phyloP scores from a whole-genome alignment of 768 basidiomycete species.

The Tephrocybe rancida region DNA sequence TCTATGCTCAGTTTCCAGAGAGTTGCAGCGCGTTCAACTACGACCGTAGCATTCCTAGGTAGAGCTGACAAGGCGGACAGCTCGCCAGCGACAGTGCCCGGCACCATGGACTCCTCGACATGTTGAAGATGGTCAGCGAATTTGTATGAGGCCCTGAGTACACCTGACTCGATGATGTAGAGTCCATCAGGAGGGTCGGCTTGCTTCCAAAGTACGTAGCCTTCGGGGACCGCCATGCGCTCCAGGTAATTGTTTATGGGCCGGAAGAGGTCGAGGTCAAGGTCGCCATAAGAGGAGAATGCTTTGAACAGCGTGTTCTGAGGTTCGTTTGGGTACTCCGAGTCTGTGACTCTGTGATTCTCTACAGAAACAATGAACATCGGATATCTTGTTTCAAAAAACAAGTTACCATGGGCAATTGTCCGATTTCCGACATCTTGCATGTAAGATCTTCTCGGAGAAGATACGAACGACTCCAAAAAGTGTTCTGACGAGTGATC shows the following conservation, averaged over 20 bases:
- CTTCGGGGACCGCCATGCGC: slow-evolving; percentile 56
- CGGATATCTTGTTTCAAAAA: neutral
- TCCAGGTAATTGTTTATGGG: slow-evolving; percentile 75
- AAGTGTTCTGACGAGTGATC: slow-evolving; percentile 36
- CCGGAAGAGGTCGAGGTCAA: slow-evolving; percentile 57
- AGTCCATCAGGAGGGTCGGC: slow-evolving; percentile 80
- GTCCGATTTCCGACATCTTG: slow-evolving; percentile 73
- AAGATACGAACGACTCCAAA: slow-evolving; percentile 51
- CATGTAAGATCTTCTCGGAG: slow-evolving; percentile 69
- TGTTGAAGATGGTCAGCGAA: slow-evolving; percentile 69
- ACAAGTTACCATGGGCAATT: slow-evolving; percentile 54
- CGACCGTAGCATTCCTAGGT: slow-evolving; percentile 82
- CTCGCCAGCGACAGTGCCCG: slow-evolving; percentile 92
- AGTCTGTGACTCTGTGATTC: slow-evolving; percentile 28
- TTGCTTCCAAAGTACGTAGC: slow-evolving; percentile 72
- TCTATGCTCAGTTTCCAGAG: slow-evolving; percentile 79
- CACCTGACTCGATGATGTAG: slow-evolving; percentile 88
- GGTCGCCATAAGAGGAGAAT: slow-evolving; percentile 72
- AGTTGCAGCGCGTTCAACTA: slow-evolving; percentile 75
- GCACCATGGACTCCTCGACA: slow-evolving; percentile 91
- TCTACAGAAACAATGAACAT: slow-evolving; percentile 10
- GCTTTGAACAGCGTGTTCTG: slow-evolving; percentile 75
- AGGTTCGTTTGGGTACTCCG: slow-evolving; percentile 55
- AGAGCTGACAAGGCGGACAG: slow-evolving; percentile 80
- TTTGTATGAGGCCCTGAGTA: slow-evolving; percentile 80